Evolutionary conservation across 768 basidiomycete species (phyloP).

Genomic region (Russula vinacea): DNA sequence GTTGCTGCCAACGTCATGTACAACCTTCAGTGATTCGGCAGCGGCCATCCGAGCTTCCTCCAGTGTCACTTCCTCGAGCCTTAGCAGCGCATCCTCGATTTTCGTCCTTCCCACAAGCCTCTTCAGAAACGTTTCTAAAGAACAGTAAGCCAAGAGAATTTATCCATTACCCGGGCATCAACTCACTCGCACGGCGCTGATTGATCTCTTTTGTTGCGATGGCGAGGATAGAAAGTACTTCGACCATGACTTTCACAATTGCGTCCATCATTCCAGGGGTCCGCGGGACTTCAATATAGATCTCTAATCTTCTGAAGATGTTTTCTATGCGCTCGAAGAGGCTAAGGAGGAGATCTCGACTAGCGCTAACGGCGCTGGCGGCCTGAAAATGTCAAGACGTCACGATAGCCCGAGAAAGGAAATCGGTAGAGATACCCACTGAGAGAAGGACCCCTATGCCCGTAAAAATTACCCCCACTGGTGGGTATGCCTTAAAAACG

Average conservation of each 20-base stretch:
- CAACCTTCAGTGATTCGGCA: neutral
- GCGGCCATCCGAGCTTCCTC: conserved; percentile 4
- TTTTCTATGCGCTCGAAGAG: neutral
- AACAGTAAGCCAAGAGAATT: neutral
- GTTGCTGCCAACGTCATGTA: neutral
- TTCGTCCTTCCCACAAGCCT: neutral
- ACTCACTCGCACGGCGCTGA: neutral
- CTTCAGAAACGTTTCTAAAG: neutral
- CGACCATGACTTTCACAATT: conserved; percentile 5
- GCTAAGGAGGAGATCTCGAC: neutral
- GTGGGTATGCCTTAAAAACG: no score
- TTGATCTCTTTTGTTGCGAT: conserved; percentile 1
- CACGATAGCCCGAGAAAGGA: neutral
- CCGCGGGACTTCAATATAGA: neutral
- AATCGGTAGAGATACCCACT: no score
- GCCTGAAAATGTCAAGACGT: neutral
- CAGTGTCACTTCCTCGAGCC: neutral
- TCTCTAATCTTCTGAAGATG: neutral
- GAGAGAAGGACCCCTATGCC: no score
- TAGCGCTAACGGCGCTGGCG: neutral
- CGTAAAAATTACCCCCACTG: no score
- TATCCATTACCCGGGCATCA: accelerated
- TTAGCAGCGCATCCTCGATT: neutral
- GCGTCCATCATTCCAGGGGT: neutral
- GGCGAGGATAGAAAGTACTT: conserved; percentile 9